A percentile compares a stretch with the other conserved stretches of the same genome.
phyloP scores from a whole-genome alignment of 2,329 filamentous ascomycete species.

The Botrytis paeoniae region DNA sequence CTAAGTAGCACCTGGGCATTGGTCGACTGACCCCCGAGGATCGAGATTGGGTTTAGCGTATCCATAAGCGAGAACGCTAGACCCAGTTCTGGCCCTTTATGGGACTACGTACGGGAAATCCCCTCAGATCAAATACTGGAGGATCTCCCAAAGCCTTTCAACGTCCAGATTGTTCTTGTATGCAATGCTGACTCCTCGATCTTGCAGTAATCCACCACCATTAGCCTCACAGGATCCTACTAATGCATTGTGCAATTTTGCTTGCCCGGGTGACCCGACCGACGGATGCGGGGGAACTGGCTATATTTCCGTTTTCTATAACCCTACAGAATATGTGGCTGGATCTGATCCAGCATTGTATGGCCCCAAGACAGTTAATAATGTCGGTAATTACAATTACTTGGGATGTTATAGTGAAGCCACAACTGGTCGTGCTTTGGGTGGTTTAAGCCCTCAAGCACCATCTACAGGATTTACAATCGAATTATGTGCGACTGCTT shows the following conservation, averaged over 20 bases:
- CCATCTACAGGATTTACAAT: constrained; percentile 29
- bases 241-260: constrained; percentile 27
- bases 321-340: constrained; percentile 27
- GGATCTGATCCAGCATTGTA: constrained; percentile 27
- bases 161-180: neutral
- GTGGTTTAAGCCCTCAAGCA: constrained; percentile 24
- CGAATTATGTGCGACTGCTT: constrained; percentile 27
- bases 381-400: constrained; percentile 31
- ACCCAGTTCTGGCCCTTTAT: neutral
- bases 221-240: constrained; percentile 25
- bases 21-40: neutral
- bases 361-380: constrained; percentile 28
- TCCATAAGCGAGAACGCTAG: neutral
- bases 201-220: constrained; percentile 29
- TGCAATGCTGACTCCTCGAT: neutral
- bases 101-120: neutral
- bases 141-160: neutral
- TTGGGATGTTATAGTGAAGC: constrained; percentile 40
- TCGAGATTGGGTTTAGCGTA: neutral
- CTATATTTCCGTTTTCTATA: constrained; percentile 29
- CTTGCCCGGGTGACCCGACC: constrained; percentile 21
- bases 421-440: constrained; percentile 24
- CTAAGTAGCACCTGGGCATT: neutral
- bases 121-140: neutral
- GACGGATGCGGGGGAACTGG: constrained; percentile 26